Evolutionary conservation across 176 grass and related monocot species (phyloP).

Genomic region (Bothriochloa decipiens): DNA sequence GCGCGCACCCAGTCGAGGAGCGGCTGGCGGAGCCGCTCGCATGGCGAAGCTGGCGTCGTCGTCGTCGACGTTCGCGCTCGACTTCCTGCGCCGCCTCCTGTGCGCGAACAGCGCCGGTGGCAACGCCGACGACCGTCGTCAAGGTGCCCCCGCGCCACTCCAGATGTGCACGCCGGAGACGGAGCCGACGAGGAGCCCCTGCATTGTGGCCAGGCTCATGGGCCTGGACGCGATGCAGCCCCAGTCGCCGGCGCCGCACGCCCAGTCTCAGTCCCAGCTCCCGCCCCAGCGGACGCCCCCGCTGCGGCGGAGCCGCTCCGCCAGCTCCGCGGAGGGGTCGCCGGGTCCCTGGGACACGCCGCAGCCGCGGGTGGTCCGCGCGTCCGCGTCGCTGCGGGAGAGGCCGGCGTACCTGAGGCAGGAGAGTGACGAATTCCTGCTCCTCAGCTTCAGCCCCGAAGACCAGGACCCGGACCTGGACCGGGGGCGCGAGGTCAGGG

Average conservation of each 20-base stretch:
- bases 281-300: neutral
- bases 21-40: neutral
- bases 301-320: slow-evolving; percentile 50
- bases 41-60: slow-evolving; percentile 62
- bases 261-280: neutral
- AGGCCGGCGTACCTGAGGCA: slow-evolving; percentile 57
- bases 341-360: slow-evolving; percentile 6
- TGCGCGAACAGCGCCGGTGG: slow-evolving; percentile 40
- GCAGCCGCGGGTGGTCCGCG: neutral
- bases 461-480: neutral
- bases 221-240: slow-evolving; percentile 79
- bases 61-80: slow-evolving; percentile 35
- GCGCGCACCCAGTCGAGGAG: neutral
- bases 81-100: slow-evolving; percentile 64
- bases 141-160: neutral
- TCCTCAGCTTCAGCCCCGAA: slow-evolving; percentile 80
- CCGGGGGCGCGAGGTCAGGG: neutral
- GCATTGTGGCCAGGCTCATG: slow-evolving; percentile 92
- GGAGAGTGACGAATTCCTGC: slow-evolving; percentile 86
- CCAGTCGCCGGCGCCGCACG: neutral
- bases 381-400: slow-evolving; percentile 52
- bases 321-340: slow-evolving; percentile 56
- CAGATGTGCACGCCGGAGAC: neutral
- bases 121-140: neutral
- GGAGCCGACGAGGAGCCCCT: slow-evolving; percentile 41